phyloP scores from a whole-genome alignment of 345 rosid genomes.

The Dovyalis caffra region DNA sequence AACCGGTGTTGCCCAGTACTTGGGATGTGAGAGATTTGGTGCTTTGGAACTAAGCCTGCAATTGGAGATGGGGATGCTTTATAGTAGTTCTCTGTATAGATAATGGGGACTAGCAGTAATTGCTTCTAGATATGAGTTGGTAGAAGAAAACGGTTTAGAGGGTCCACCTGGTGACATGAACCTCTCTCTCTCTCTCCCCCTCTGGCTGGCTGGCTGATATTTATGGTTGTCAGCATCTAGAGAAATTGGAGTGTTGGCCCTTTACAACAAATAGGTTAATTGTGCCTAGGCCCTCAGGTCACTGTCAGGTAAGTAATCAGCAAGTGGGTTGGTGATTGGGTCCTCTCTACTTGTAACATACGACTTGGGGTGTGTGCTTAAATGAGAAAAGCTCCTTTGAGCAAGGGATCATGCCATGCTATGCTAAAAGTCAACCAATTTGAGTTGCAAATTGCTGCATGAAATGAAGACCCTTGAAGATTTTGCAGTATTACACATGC shows the following conservation, averaged over 20 bases:
- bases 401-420: neutral
- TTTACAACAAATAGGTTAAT: neutral
- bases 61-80: neutral
- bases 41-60: too few species aligned
- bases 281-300: neutral
- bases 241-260: neutral
- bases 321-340: slow-evolving; percentile 3
- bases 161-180: slow-evolving; percentile 15
- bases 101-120: neutral
- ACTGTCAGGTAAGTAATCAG: neutral
- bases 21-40: neutral
- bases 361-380: too few species aligned
- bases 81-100: neutral
- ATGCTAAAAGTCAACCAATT: neutral
- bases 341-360: neutral
- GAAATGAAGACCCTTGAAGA: too few species aligned
- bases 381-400: neutral
- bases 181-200: neutral
- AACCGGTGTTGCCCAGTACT: neutral
- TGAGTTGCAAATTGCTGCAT: neutral
- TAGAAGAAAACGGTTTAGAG: slow-evolving; percentile 3
- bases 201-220: neutral
- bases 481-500: too few species aligned
- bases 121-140: slow-evolving; percentile 13
- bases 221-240: neutral